Percentiles rank a stretch among this genome's conserved stretches.
Conservation (phyloP, 345 rosid species). For the Aethionema arabicum region DNA sequence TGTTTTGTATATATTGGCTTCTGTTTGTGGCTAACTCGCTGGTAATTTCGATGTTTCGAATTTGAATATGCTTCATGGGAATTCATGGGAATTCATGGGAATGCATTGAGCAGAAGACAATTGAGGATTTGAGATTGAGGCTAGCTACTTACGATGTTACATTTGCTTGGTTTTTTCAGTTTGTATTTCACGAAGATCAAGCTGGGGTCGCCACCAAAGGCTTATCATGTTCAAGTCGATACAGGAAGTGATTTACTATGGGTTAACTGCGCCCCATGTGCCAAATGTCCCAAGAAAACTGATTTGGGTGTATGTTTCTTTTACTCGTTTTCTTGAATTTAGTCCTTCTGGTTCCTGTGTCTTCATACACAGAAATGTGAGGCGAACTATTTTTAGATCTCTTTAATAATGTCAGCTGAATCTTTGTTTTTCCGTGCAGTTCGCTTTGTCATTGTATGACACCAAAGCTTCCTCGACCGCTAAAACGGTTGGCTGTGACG, state of each 20-base stretch:
- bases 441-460: conserved; percentile 55
- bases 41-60: conserved; percentile 20
- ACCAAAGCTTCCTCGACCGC: conserved; percentile 49
- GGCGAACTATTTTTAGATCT: background rate
- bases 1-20: background rate
- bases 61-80: background rate
- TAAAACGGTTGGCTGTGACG: conserved; percentile 46
- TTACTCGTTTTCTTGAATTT: background rate
- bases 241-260: conserved; percentile 93
- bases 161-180: conserved; percentile 44
- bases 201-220: conserved; percentile 71
- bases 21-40: background rate
- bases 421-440: conserved; percentile 40
- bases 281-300: conserved; percentile 67
- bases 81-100: background rate
- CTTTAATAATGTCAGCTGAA: background rate
- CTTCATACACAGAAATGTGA: background rate
- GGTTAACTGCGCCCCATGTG: conserved; percentile 74
- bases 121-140: background rate
- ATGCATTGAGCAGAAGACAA: background rate
- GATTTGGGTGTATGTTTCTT: conserved; percentile 62
- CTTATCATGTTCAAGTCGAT: conserved; percentile 83
- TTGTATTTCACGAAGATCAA: conserved; percentile 72
- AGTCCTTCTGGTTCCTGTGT: background rate
- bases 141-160: conserved; percentile 23